Base-by-base conservation (phyloP, 2,329 filamentous ascomycete species). In the Aspergillus felis region DNA sequence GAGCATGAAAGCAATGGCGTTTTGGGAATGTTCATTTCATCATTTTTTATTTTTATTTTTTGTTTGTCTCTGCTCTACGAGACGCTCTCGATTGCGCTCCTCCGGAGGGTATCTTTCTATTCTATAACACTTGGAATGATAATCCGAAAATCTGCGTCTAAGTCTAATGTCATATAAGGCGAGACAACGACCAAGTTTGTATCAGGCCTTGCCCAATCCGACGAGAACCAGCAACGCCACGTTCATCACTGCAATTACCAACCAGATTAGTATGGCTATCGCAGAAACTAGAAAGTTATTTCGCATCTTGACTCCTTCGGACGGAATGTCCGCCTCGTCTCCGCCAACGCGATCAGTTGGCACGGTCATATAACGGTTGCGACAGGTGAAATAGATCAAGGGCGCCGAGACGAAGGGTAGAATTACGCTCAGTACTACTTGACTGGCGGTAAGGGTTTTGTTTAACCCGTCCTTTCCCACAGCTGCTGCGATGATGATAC, bases 351-450 rank as follows among this genome's bases (percentile, higher is more conserved):
- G 69, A 35, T 81, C 80, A 1, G 80, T 74, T 56, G 75, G 71
- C 5, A 90, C 88, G 8, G 85, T 90, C 91, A 96, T 96, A 74
- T 88, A 94, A 68, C 85, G 85, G 63, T 86, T 84, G 47, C 87
- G 82, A 65, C 88, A 90, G 0, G 91, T 96, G 67, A 95, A 95
- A 75, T 89, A 95, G 56, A 96, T 88, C 32, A 96, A 77, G 1
- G 91, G 91, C 1, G 90, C 89, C 1, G 84, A 86, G n/a, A 93
- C 84, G 68, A 96, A 92, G 0, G 91, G 91, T 53, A 96, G 72
- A 12, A 92, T 89, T 10, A 92, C 82, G 65, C 87, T 91, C 14
- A 96, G 79, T 0, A 84, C 88, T 6, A 95, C 90, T 73, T 96
- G 91, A 3, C 83, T 87, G 0, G 83, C 91, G 28, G 88, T 90